Evolutionary conservation across 345 rosid species (phyloP).

Genomic region (Salix koriyanagi): DNA sequence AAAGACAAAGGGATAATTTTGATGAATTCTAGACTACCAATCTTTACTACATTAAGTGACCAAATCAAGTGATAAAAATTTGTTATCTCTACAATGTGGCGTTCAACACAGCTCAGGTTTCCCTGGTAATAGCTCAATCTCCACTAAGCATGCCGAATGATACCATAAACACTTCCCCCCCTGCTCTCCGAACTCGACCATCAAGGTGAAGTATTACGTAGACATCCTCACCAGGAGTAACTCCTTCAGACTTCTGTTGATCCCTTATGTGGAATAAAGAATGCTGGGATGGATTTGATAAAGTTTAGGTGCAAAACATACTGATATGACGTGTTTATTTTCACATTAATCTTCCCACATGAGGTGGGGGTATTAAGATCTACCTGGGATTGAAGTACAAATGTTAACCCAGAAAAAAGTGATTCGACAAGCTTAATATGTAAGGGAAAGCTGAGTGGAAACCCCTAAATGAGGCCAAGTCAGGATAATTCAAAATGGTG

Average conservation of each 20-base stretch:
- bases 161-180: slow-evolving; percentile 43
- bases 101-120: neutral
- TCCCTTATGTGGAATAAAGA: slow-evolving; percentile 36
- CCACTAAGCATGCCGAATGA: neutral
- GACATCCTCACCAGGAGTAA: slow-evolving; percentile 76
- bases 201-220: slow-evolving; percentile 84
- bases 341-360: neutral
- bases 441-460: slow-evolving; percentile 5
- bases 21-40: too few species aligned
- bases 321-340: neutral
- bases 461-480: slow-evolving; percentile 94
- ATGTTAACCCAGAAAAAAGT: neutral
- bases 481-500: slow-evolving; percentile 92
- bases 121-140: neutral
- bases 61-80: neutral
- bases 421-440: neutral
- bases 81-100: neutral
- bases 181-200: slow-evolving; percentile 95
- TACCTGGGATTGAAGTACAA: neutral
- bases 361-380: neutral
- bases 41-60: too few species aligned
- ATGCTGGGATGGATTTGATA: neutral
- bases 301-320: neutral
- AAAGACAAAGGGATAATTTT: too few species aligned
- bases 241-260: slow-evolving; percentile 88